Conservation (phyloP, 2,329 filamentous ascomycete species). For the Diaporthe sp. region DNA sequence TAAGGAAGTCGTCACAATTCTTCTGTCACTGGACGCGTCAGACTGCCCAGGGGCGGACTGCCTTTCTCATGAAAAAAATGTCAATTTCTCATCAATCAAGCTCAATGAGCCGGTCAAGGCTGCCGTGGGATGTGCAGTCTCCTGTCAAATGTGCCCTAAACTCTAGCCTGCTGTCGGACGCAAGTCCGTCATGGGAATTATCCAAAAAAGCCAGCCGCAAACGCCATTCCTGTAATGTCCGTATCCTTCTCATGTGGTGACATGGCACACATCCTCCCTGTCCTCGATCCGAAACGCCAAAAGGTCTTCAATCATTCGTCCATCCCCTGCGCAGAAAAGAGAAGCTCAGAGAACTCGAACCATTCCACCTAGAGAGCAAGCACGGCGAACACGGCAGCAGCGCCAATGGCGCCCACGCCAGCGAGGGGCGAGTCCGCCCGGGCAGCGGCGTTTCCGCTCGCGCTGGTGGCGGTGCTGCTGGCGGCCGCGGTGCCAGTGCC, state of each 20-base stretch:
- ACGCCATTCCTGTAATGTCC: constrained; percentile 14
- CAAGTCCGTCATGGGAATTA: background rate
- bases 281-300: constrained; percentile 1
- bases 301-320: background rate
- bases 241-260: background rate
- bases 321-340: background rate
- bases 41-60: too few species aligned
- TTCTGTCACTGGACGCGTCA: background rate
- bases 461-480: background rate
- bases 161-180: background rate
- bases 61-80: background rate
- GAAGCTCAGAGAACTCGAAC: background rate
- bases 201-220: background rate
- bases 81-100: constrained; percentile 21
- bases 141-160: background rate
- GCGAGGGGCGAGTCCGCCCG: constrained; percentile 29
- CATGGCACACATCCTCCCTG: too few species aligned
- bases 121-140: background rate
- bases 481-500: background rate
- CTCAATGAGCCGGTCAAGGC: background rate
- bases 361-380: constrained; percentile 32
- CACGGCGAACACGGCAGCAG: constrained; percentile 35
- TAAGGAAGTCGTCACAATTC: too few species aligned
- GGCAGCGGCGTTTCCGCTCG: constrained; percentile 32
- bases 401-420: constrained; percentile 36